These are phyloP conservation scores for Arthroderma sp. DNA, from an alignment of 2,329 filamentous ascomycete species.

Conservation along the genomic window DNA sequence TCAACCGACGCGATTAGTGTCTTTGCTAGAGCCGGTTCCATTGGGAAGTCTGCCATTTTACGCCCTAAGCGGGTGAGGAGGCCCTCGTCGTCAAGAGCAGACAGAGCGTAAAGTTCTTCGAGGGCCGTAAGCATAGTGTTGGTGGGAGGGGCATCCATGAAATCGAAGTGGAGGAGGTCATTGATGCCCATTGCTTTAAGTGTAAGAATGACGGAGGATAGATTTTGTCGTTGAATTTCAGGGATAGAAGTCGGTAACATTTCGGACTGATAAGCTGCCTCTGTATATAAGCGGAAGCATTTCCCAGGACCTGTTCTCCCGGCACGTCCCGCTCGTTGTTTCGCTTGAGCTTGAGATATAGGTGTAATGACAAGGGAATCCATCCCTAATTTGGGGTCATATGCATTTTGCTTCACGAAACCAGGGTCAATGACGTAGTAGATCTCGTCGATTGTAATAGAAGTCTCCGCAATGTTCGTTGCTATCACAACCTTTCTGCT, in stretches of 20 bases:
- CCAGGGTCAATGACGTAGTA: slow-evolving; percentile 96
- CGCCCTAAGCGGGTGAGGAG: slow-evolving; percentile 79
- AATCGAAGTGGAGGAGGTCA: slow-evolving; percentile 91
- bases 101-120: slow-evolving; percentile 86
- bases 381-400: slow-evolving; percentile 96
- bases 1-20: slow-evolving; percentile 79
- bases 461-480: slow-evolving; percentile 96
- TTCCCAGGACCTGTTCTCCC: slow-evolving; percentile 92
- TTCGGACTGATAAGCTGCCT: slow-evolving; percentile 87
- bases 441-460: slow-evolving; percentile 93
- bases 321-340: slow-evolving; percentile 82
- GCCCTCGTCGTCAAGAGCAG: slow-evolving; percentile 87
- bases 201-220: slow-evolving; percentile 89
- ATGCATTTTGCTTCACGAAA: slow-evolving; percentile 95
- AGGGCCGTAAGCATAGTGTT: slow-evolving; percentile 96
- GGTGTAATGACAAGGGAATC: slow-evolving; percentile 91
- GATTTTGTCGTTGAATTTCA: slow-evolving; percentile 89
- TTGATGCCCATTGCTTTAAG: slow-evolving; percentile 99
- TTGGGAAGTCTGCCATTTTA: slow-evolving; percentile 98
- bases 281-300: slow-evolving; percentile 89
- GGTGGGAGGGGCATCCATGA: slow-evolving; percentile 95
- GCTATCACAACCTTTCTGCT: slow-evolving; percentile 90
- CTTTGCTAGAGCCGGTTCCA: slow-evolving; percentile 88
- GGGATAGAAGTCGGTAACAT: slow-evolving; percentile 95
- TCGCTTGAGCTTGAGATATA: slow-evolving; percentile 91